Evolutionary conservation across 148 eudicot species (phyloP), one percentile per base, ranked within the genome.

Genomic region (Vaccinium corymbosum): DNA sequence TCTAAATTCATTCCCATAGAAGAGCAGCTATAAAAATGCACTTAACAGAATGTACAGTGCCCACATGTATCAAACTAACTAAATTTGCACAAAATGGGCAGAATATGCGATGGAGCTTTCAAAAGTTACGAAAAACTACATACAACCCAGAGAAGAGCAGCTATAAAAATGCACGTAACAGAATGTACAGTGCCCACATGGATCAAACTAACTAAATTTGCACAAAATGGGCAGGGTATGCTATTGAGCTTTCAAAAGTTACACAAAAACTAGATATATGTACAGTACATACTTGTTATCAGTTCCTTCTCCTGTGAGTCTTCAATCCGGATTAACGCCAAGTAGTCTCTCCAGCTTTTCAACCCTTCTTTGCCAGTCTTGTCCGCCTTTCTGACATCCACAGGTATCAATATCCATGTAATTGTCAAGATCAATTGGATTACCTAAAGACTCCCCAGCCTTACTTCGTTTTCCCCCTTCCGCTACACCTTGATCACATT

Each of bases 381-480:
- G 6, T n/a, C 56, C 74, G n/a, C 15, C 7, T 61, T 42, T 22
- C 82, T 61, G 73, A 59, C 6, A 42, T 62, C 83, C 38, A 14
- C 13, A 1, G 11, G 74, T 27, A n/a, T 11, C 13, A 56, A 10
- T 80, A 16, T 49, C 56, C 19, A 5, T 19, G 25, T 10, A 49
- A 6, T 51, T 1, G 38, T 82, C 84, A 32, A 72, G 25, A 71
- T 71, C 66, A 17, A 80, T 80, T 13, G 83, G 83, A 46, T 80
- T n/a, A 38, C 15, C n/a, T 2, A 1, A 10, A 12, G 82, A 80
- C 53, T 13, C 82, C 11, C 78, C 62, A 42, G 82, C 29, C 22
- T 27, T 51, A 2, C 35, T 48, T 59, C 3, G 7, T 19, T 42
- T 19, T 66, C 15, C 29, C 62, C 19, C 75, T 64, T 49, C 35